Conservation (phyloP, 2,329 filamentous ascomycete species). For the Xylariales sp. region DNA sequence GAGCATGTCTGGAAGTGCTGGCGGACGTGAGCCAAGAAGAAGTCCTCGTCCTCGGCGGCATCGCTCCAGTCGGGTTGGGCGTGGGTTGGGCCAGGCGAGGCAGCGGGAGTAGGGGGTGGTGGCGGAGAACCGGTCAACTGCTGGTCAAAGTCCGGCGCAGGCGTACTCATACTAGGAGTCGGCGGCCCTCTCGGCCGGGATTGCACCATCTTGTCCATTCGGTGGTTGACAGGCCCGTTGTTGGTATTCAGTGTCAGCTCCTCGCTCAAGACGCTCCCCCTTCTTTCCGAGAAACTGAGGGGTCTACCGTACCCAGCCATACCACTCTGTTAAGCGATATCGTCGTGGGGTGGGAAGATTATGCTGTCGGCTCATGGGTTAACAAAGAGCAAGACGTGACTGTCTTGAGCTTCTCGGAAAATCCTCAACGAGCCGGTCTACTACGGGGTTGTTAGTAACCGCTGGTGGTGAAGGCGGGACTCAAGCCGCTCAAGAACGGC, state of each 20-base stretch:
- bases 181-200: conserved; percentile 53
- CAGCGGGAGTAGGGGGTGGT: conserved; percentile 60
- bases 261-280: conserved; percentile 53
- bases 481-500: too few relatives aligned
- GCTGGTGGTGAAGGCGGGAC: too few relatives aligned
- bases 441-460: too few relatives aligned
- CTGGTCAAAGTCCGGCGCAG: conserved; percentile 59
- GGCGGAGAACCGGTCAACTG: conserved; percentile 57
- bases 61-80: conserved; percentile 69
- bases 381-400: too few relatives aligned
- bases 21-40: conserved; percentile 73
- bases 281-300: conserved; percentile 56
- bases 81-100: conserved; percentile 59
- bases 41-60: conserved; percentile 75
- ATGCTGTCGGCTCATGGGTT: too few relatives aligned
- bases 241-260: conserved; percentile 52
- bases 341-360: too few relatives aligned
- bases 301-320: conserved; percentile 45
- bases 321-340: too few relatives aligned
- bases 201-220: conserved; percentile 51
- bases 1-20: conserved; percentile 76
- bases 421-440: too few relatives aligned
- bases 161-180: conserved; percentile 63
- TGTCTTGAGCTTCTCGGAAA: too few relatives aligned
- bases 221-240: conserved; percentile 36